A percentile compares a stretch with the other conserved stretches of the same genome.
Evolutionary conservation across 345 rosid species (phyloP).

Genomic region (Hibiscus mutabilis): DNA sequence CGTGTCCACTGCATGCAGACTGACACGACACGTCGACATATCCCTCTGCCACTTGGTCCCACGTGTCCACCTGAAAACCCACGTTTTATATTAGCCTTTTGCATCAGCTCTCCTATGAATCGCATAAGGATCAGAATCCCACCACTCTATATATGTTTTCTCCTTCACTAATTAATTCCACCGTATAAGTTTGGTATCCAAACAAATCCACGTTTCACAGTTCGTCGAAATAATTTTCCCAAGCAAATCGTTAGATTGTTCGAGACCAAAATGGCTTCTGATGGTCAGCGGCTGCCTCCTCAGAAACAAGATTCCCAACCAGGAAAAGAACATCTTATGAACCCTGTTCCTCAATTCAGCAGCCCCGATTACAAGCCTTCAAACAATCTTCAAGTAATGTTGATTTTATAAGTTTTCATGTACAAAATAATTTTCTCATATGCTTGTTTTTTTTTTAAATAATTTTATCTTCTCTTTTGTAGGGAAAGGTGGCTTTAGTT

Average conservation of each 20-base stretch:
- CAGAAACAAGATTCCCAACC: conserved; percentile 63
- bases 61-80: neutral
- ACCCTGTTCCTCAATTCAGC: conserved; percentile 49
- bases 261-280: conserved; percentile 44
- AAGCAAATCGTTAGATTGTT: neutral
- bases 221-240: neutral
- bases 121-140: neutral
- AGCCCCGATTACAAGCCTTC: conserved; percentile 45
- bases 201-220: conserved; percentile 9
- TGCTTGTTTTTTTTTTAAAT: too few relatives aligned
- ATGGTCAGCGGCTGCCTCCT: conserved; percentile 26
- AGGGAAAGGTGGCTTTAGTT: conserved; percentile 73
- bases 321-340: conserved; percentile 61
- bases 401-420: too few relatives aligned
- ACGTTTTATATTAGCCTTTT: neutral
- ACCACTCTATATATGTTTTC: neutral
- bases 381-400: too few relatives aligned
- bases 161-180: neutral
- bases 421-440: neutral
- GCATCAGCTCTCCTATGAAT: neutral
- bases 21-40: neutral
- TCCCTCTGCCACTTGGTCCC: neutral
- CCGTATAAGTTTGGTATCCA: conserved; percentile 13
- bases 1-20: neutral
- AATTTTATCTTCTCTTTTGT: neutral